Percentiles rank a stretch among this genome's conserved stretches.
Evolutionary conservation across 495 filamentous ascomycete species (phyloP).

Genomic region (Peziza echinospora): DNA sequence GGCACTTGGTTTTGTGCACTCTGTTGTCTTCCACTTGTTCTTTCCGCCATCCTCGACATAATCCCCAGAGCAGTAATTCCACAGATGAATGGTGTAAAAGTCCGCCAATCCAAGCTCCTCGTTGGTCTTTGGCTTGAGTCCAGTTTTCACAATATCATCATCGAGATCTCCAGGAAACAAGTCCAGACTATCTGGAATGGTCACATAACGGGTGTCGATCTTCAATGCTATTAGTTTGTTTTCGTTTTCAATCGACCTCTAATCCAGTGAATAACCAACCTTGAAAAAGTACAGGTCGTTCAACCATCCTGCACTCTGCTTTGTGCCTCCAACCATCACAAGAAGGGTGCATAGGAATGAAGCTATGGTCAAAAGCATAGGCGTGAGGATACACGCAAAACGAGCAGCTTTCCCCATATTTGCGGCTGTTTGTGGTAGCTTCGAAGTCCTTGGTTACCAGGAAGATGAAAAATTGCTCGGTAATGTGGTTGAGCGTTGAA

Average conservation of each 20-base stretch:
- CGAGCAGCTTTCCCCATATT: slow-evolving; percentile 46
- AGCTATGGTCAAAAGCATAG: slow-evolving; percentile 41
- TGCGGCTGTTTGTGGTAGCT: slow-evolving; percentile 3
- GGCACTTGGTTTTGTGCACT: slow-evolving; percentile 54
- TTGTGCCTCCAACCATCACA: slow-evolving; percentile 39
- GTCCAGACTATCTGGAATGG: slow-evolving; percentile 2
- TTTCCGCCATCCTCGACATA: slow-evolving; percentile 22
- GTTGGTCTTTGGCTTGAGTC: slow-evolving; percentile 26
- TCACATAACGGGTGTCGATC: slow-evolving; percentile 16
- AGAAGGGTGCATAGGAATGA: slow-evolving; percentile 39
- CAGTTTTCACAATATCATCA: slow-evolving; percentile 8
- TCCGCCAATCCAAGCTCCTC: slow-evolving; percentile 40
- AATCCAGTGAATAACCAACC: slow-evolving; percentile 26
- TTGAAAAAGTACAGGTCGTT: slow-evolving; percentile 41
- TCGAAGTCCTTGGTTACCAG: neutral
- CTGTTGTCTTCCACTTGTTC: slow-evolving; percentile 33
- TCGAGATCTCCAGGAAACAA: slow-evolving; percentile 10
- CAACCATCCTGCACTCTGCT: slow-evolving; percentile 25
- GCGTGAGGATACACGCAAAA: slow-evolving; percentile 46
- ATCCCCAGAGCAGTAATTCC: slow-evolving; percentile 60
- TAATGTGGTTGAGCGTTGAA: neutral
- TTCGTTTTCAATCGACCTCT: no score
- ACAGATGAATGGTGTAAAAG: slow-evolving; percentile 63
- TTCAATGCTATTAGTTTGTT: no score
- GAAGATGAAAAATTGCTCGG: neutral